Conservation (phyloP, 2,329 filamentous ascomycete species). For the Bipolaris cookei region DNA sequence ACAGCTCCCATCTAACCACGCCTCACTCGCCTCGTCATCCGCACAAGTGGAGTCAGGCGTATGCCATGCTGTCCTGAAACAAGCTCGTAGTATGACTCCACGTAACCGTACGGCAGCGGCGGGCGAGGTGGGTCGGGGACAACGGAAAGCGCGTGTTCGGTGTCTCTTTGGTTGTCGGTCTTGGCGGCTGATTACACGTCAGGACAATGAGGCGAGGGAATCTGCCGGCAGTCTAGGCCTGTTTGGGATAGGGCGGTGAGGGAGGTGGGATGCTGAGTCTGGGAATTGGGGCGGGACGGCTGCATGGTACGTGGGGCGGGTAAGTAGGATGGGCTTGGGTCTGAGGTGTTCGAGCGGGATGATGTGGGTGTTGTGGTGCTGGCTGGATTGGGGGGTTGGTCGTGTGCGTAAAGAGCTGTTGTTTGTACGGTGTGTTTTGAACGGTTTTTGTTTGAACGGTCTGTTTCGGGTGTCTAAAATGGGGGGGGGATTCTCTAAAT, state of each 20-base stretch:
- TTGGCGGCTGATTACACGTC: slow-evolving; percentile 1
- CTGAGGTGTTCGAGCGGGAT: background rate
- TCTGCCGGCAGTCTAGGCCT: slow-evolving; percentile 1
- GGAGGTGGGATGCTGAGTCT: background rate
- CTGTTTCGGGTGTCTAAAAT: no score
- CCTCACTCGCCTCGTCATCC: no score
- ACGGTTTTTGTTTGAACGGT: no score
- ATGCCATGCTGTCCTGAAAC: slow-evolving; percentile 1
- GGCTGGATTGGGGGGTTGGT: no score
- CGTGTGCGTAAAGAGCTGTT: no score
- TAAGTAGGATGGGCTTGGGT: no score
- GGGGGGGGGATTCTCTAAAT: no score
- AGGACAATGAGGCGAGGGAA: background rate
- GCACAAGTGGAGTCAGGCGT: no score
- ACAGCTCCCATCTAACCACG: no score
- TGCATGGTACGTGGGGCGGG: background rate
- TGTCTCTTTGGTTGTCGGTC: background rate
- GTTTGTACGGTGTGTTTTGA: no score
- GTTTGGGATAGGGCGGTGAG: background rate
- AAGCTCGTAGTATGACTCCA: background rate
- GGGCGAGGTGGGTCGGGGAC: background rate
- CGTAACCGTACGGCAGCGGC: background rate
- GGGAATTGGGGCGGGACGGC: background rate
- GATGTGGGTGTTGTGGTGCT: background rate
- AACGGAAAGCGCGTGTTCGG: background rate